Conservation (phyloP, 768 basidiomycete genomes). For the Phlebiopsis gigantea region DNA sequence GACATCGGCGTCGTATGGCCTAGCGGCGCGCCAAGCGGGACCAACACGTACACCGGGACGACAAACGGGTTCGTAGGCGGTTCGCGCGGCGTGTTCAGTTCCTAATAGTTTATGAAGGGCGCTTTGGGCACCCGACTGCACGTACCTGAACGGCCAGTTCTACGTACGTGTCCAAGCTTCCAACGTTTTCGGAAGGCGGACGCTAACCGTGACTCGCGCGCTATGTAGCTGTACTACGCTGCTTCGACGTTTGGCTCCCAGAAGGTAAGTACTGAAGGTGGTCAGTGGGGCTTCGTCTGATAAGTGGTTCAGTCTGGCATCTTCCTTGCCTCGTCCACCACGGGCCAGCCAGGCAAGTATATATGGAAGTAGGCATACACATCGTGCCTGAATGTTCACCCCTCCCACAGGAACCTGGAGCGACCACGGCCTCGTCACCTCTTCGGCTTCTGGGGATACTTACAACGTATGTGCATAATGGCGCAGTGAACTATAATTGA, state of each 20-base stretch:
- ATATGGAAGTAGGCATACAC: background rate
- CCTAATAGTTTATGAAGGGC: conserved; percentile 10
- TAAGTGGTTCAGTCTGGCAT: conserved; percentile 33
- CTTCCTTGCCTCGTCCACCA: conserved; percentile 47
- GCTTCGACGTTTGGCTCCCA: conserved; percentile 52
- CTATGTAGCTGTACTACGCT: conserved; percentile 43
- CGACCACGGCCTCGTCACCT: conserved; percentile 43
- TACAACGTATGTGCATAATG: conserved; percentile 28
- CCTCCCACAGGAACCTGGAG: conserved; percentile 24
- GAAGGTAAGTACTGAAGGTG: conserved; percentile 18
- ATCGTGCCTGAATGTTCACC: background rate
- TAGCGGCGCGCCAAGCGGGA: conserved; percentile 38
- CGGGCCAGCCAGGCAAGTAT: conserved; percentile 27
- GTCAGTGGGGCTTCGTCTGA: background rate
- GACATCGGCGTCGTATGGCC: conserved; percentile 43
- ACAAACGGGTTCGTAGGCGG: conserved; percentile 27
- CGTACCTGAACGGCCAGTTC: conserved; percentile 21
- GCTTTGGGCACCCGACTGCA: conserved; percentile 33
- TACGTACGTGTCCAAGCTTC: conserved; percentile 9
- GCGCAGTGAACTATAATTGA: background rate
- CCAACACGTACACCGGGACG: conserved; percentile 42
- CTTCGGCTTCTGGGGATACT: conserved; percentile 30
- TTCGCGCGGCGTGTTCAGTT: background rate
- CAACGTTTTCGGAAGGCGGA: background rate
- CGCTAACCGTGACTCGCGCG: background rate